Conservation (phyloP, 257 asterid species). For the Marsdenia floribunda region DNA sequence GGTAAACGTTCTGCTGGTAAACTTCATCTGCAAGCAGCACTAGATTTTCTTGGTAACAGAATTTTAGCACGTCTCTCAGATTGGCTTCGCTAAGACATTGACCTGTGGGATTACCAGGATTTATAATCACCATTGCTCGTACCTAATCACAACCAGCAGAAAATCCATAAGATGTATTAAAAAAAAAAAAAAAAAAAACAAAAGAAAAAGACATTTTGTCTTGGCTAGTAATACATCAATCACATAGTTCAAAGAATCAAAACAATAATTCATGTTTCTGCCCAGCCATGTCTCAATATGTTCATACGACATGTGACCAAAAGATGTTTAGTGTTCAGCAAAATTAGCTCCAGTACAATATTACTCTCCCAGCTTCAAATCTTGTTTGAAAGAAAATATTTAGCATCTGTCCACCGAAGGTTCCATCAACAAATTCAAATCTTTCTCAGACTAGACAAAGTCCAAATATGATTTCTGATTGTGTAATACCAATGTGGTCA, state of each 20-base stretch:
- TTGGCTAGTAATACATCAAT: conserved; percentile 1
- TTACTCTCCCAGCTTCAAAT: not conserved
- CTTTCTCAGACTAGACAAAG: not conserved
- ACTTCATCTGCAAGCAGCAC: conserved; percentile 95
- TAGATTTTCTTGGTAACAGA: conserved; percentile 79
- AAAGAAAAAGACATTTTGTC: not conserved
- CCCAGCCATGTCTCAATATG: not conserved
- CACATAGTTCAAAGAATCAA: not conserved
- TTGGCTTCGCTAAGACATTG: conserved; percentile 90
- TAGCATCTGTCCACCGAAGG: not conserved
- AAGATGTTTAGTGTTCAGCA: not conserved
- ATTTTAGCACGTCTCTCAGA: conserved; percentile 53
- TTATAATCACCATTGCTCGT: conserved; percentile 97
- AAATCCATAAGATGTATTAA: not conserved
- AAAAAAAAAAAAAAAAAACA: not conserved
- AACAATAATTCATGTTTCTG: not conserved
- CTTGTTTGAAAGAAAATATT: not conserved
- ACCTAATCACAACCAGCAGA: conserved; percentile 43
- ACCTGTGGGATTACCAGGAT: conserved; percentile 98
- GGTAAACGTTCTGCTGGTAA: conserved; percentile 96
- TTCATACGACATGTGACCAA: not conserved
- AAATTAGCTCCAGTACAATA: not conserved
- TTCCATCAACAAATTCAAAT: not conserved
- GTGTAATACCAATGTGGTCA: not conserved
- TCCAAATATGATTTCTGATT: not conserved